Evolutionary conservation across 208 protist genomes (phyloP).

Genomic region (Leishmania turanica): DNA sequence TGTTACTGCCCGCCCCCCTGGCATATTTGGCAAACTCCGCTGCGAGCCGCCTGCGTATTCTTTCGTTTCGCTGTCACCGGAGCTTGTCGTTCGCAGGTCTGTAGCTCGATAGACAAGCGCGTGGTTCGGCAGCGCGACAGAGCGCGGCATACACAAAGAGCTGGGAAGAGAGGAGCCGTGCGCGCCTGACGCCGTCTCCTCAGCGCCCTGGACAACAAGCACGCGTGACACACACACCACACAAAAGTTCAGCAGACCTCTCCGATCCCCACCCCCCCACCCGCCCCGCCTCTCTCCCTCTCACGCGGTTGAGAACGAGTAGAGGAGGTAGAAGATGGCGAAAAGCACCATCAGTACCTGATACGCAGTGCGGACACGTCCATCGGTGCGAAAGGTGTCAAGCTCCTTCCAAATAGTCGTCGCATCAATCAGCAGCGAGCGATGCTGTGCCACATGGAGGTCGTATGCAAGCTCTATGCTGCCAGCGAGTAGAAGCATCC

Average conservation of each 20-base stretch:
- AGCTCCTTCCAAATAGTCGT: constrained; percentile 73
- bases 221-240: background rate
- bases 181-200: background rate
- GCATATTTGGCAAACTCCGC: background rate
- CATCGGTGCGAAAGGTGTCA: constrained; percentile 37
- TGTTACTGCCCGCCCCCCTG: background rate
- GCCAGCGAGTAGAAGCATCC: constrained; percentile 35
- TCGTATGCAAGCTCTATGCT: constrained; percentile 65
- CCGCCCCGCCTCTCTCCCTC: background rate
- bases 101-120: background rate
- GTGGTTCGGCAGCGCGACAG: background rate
- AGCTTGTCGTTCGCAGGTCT: background rate
- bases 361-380: constrained; percentile 45
- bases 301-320: constrained; percentile 25
- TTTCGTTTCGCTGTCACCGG: background rate
- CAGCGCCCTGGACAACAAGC: background rate
- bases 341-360: constrained; percentile 40
- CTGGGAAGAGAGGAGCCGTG: background rate
- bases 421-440: constrained; percentile 59
- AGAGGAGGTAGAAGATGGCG: constrained; percentile 32
- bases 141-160: background rate
- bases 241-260: background rate
- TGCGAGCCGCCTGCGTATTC: too few relatives aligned
- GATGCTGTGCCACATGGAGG: constrained; percentile 38
- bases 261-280: background rate